A percentile compares a stretch with the other conserved stretches of the same genome.
Evolutionary conservation across 805 yeast genomes (phyloP).

Genomic region (Metschnikowia continentalis): DNA sequence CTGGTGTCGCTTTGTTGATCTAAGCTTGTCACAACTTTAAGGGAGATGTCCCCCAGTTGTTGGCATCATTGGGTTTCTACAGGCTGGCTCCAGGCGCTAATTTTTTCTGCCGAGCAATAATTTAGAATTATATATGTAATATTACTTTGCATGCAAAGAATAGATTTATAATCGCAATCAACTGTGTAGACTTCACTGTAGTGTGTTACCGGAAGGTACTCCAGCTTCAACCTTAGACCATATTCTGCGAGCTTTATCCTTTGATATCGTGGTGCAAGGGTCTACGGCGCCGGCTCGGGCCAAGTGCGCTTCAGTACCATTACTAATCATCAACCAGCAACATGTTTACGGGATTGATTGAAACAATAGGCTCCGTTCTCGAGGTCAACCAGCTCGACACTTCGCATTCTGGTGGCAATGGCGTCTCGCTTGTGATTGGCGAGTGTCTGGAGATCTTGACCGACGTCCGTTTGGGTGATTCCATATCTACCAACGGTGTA

Average conservation of each 20-base stretch:
- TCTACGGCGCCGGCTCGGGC: no score
- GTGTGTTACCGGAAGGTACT: not conserved
- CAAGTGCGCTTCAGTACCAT: not conserved
- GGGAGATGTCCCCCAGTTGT: conserved; percentile 1
- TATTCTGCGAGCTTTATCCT: not conserved
- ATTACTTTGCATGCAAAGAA: not conserved
- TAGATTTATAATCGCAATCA: not conserved
- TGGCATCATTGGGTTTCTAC: conserved; percentile 2
- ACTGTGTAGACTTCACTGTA: not conserved
- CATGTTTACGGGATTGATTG: conserved; percentile 96
- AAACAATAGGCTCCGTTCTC: conserved; percentile 65
- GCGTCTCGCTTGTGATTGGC: conserved; percentile 64
- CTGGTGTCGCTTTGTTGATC: conserved; percentile 38
- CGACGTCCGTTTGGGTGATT: conserved; percentile 92
- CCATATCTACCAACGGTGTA: conserved; percentile 83
- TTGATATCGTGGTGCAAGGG: not conserved
- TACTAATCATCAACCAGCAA: not conserved
- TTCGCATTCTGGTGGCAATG: conserved; percentile 60
- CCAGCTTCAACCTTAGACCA: no score
- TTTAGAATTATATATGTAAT: not conserved
- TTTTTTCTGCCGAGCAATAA: conserved; percentile 2
- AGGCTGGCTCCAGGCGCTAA: conserved; percentile 3
- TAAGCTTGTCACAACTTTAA: conserved; percentile 17
- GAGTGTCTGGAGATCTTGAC: conserved; percentile 58
- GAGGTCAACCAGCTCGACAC: conserved; percentile 46